Evolutionary conservation across 1,139 yeast species (phyloP).

Genomic region (Yamadazyma dushanensis): DNA sequence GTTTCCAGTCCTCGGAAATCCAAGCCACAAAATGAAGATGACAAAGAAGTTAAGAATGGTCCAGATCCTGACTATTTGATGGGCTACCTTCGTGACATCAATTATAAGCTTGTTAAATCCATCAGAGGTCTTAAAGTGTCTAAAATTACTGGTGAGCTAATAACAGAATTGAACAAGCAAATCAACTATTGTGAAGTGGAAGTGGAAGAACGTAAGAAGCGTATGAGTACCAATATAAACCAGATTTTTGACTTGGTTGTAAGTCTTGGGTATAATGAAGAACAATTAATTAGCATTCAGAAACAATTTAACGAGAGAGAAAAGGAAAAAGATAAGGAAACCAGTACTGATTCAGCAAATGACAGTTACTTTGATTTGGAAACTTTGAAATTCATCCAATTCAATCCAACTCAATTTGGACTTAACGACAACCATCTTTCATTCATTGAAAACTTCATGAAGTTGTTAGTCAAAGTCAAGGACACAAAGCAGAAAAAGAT

Average conservation of each 20-base stretch:
- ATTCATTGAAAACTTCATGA: conserved; percentile 30
- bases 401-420: conserved; percentile 44
- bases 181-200: conserved; percentile 29
- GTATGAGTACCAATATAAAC: conserved; percentile 25
- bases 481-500: conserved; percentile 35
- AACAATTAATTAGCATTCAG: conserved; percentile 36
- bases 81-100: conserved; percentile 33
- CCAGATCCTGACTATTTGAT: conserved; percentile 17
- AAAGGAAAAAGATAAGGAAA: conserved; percentile 10
- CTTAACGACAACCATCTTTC: conserved; percentile 35
- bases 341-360: conserved; percentile 8
- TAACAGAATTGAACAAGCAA: conserved; percentile 25
- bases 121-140: conserved; percentile 39
- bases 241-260: conserved; percentile 30
- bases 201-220: conserved; percentile 23
- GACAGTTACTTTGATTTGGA: conserved; percentile 36
- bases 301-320: conserved; percentile 20
- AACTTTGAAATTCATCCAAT: conserved; percentile 35
- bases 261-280: conserved; percentile 31
- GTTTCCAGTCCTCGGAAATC: conserved; percentile 41
- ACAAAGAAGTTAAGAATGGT: conserved; percentile 5
- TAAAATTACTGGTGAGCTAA: conserved; percentile 34
- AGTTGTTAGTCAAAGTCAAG: conserved; percentile 27
- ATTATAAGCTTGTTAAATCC: conserved; percentile 36
- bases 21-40: conserved; percentile 8